Conservation (phyloP, 495 filamentous ascomycete genomes). For the Talaromyces trachyspermus region DNA sequence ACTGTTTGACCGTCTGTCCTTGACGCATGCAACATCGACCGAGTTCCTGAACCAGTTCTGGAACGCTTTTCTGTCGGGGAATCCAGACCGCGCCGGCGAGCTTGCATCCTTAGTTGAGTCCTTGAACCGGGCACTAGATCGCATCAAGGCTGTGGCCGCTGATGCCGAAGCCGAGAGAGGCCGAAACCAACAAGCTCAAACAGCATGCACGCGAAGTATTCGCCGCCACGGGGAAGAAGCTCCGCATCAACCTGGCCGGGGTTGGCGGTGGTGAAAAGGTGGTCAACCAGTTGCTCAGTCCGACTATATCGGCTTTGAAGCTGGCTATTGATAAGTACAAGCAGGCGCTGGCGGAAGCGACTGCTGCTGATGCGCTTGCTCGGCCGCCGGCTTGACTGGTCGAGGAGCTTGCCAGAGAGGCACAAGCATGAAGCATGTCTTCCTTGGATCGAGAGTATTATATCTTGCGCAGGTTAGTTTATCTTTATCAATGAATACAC, state of each 20-base stretch:
- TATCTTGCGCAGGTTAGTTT: too few species aligned
- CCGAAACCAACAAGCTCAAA: constrained; percentile 51
- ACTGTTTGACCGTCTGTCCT: constrained; percentile 64
- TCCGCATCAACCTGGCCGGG: constrained; percentile 53
- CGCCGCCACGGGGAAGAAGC: constrained; percentile 61
- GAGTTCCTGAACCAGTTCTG: constrained; percentile 98
- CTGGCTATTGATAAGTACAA: constrained; percentile 58
- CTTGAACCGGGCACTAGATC: constrained; percentile 62
- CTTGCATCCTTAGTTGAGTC: constrained; percentile 70
- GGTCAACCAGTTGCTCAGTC: constrained; percentile 66
- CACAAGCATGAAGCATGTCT: too few species aligned
- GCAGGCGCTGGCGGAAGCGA: constrained; percentile 53
- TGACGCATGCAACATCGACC: constrained; percentile 85
- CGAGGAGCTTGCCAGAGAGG: too few species aligned
- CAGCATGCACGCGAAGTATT: constrained; percentile 59
- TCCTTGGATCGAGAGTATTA: too few species aligned
- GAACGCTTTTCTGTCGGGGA: constrained; percentile 77
- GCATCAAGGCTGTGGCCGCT: constrained; percentile 73
- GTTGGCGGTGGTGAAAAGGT: constrained; percentile 68
- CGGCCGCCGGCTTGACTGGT: too few species aligned
- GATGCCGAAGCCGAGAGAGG: constrained; percentile 68
- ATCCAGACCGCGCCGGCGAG: constrained; percentile 67
- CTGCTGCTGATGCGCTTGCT: constrained; percentile 11
- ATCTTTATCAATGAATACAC: too few species aligned
- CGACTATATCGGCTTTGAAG: constrained; percentile 59